Conservation (phyloP, 805 yeast species). For the Yarrowia sp. region DNA sequence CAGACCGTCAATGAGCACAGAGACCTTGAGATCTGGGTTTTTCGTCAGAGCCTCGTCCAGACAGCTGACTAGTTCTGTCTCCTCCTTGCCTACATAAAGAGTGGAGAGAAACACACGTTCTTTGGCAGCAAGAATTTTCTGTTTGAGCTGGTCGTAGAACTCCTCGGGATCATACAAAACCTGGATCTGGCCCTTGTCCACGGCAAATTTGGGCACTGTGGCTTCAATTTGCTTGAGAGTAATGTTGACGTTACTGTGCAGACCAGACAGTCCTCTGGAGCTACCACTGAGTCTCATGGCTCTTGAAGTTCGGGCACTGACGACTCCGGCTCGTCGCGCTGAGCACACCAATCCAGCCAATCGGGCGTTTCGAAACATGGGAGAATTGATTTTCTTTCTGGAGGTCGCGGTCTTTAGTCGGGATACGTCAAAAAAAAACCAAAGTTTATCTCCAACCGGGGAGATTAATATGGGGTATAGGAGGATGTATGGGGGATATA, state of each 20-base stretch:
- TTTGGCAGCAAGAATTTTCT: conserved; percentile 60
- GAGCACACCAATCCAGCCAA: conserved; percentile 12
- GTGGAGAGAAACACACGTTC: conserved; percentile 75
- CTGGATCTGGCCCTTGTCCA: conserved; percentile 54
- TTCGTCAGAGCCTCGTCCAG: conserved; percentile 55
- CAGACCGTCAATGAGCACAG: conserved; percentile 77
- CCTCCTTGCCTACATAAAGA: conserved; percentile 79
- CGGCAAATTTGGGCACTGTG: conserved; percentile 63
- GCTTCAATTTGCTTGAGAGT: conserved; percentile 50
- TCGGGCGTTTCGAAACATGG: conserved; percentile 10
- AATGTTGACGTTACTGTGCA: conserved; percentile 30
- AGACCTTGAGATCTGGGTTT: conserved; percentile 63
- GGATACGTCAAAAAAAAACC: background rate
- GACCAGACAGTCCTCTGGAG: conserved; percentile 14
- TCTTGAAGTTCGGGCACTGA: background rate
- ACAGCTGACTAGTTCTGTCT: conserved; percentile 67
- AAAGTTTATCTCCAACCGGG: background rate
- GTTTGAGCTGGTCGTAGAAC: conserved; percentile 63
- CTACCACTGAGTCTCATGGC: conserved; percentile 1
- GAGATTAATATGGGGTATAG: background rate
- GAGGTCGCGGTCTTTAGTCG: background rate
- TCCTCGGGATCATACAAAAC: conserved; percentile 62
- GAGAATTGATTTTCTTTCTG: background rate
- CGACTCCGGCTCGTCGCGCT: background rate
- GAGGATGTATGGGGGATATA: background rate